Percentiles rank a stretch among this genome's conserved stretches.
phyloP scores from a whole-genome alignment of 345 rosid species.

The Erysimum cheiranthoides region DNA sequence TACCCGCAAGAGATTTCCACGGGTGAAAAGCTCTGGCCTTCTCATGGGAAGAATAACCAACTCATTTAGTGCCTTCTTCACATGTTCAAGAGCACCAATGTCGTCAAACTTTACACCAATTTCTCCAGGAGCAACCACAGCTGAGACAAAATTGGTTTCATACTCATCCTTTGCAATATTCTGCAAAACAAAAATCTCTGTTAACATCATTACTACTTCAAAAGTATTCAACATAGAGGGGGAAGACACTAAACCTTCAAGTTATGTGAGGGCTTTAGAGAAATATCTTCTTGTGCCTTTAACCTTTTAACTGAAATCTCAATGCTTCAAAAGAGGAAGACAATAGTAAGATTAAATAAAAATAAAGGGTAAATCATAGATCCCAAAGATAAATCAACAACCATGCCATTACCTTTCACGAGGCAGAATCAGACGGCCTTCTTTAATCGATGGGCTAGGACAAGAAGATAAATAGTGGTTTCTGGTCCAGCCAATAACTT shows the following conservation, averaged over 20 bases:
- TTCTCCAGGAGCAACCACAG: conserved; percentile 94
- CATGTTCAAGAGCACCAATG: conserved; percentile 96
- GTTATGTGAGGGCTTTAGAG: conserved; percentile 72
- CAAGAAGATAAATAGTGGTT: conserved; percentile 85
- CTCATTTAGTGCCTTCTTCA: conserved; percentile 89
- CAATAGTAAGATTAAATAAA: conserved; percentile 40
- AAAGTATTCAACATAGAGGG: conserved; percentile 22
- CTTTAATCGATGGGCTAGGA: conserved; percentile 65
- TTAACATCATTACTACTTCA: conserved; percentile 34
- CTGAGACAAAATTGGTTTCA: conserved; percentile 85
- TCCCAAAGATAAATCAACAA: conserved; percentile 4
- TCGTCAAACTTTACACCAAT: conserved; percentile 93
- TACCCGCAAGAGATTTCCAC: conserved; percentile 93
- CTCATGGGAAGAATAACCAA: conserved; percentile 99
- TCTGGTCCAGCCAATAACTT: conserved; percentile 95
- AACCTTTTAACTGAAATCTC: conserved; percentile 79
- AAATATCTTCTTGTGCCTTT: conserved; percentile 75
- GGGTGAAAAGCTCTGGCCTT: conserved; percentile 92
- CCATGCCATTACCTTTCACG: conserved; percentile 68
- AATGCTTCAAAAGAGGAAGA: conserved; percentile 65
- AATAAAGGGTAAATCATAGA: neutral
- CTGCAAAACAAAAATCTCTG: conserved; percentile 51
- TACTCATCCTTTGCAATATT: conserved; percentile 89
- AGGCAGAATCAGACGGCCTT: conserved; percentile 73
- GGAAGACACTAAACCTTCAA: conserved; percentile 65